phyloP scores from a whole-genome alignment of 352 stramenopile genomes.

The Phytophthora rubi region DNA sequence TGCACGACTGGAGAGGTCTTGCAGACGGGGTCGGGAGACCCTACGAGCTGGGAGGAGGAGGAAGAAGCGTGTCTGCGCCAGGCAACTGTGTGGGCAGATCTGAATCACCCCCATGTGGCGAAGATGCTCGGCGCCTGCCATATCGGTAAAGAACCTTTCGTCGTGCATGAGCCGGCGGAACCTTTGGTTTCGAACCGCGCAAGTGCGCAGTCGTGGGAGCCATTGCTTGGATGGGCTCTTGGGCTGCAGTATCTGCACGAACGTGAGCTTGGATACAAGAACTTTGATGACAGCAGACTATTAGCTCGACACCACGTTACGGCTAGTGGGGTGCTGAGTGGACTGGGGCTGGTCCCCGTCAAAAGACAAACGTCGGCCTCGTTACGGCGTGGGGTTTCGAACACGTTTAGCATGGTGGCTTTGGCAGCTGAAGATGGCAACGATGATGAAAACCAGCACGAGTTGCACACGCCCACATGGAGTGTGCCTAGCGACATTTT shows the following conservation, averaged over 20 bases:
- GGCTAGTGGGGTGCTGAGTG: slow-evolving; percentile 26
- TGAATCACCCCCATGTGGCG: slow-evolving; percentile 39
- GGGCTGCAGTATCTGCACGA: slow-evolving; percentile 42
- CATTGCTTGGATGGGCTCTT: slow-evolving; percentile 34
- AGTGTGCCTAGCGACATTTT: slow-evolving; percentile 32
- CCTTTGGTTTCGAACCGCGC: slow-evolving; percentile 20
- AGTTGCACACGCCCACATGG: slow-evolving; percentile 14
- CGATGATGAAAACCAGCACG: neutral
- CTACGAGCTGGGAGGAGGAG: slow-evolving; percentile 22
- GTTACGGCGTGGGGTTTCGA: slow-evolving; percentile 26
- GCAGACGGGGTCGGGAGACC: slow-evolving; percentile 6
- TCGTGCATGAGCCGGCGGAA: slow-evolving; percentile 31
- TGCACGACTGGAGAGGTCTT: slow-evolving; percentile 19
- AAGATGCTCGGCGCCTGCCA: slow-evolving; percentile 37
- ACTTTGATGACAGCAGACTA: slow-evolving; percentile 29
- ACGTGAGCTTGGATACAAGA: slow-evolving; percentile 35
- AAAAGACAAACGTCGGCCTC: slow-evolving; percentile 23
- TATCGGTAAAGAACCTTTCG: slow-evolving; percentile 35
- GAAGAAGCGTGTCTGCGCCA: slow-evolving; percentile 37
- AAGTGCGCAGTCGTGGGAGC: slow-evolving; percentile 30
- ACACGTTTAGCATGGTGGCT: slow-evolving; percentile 18
- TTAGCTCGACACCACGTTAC: slow-evolving; percentile 26
- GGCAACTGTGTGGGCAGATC: slow-evolving; percentile 29
- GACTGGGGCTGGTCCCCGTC: slow-evolving; percentile 28
- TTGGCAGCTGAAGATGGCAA: slow-evolving; percentile 6